phyloP scores from a whole-genome alignment of 1,139 yeast species.

The Blastobotrys apis region DNA sequence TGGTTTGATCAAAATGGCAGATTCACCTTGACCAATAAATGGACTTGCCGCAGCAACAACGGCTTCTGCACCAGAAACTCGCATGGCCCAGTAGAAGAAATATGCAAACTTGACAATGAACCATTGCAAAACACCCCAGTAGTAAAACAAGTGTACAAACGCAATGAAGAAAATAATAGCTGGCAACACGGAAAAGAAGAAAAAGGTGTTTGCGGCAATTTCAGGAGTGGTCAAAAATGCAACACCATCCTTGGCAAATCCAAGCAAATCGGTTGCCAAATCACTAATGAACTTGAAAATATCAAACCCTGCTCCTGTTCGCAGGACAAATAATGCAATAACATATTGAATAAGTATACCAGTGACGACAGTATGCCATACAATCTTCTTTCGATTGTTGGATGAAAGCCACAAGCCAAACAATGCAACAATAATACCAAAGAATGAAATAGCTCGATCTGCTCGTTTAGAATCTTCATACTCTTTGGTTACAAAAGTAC shows the following conservation, averaged over 20 bases:
- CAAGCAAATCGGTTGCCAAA: conserved; percentile 55
- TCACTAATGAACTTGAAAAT: conserved; percentile 59
- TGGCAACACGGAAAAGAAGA: conserved; percentile 59
- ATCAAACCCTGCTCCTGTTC: conserved; percentile 60
- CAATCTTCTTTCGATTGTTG: conserved; percentile 43
- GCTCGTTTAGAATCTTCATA: conserved; percentile 43
- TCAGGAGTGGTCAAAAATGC: conserved; percentile 51
- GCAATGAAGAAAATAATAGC: conserved; percentile 64
- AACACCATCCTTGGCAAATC: conserved; percentile 60
- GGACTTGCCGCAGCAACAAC: conserved; percentile 69
- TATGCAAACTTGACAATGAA: conserved; percentile 54
- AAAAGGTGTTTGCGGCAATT: conserved; percentile 43
- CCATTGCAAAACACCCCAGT: conserved; percentile 62
- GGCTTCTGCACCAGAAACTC: conserved; percentile 63
- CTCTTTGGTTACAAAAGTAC: conserved; percentile 54
- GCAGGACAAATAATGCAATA: conserved; percentile 56
- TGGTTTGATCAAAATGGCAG: conserved; percentile 59
- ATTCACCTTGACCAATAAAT: conserved; percentile 65
- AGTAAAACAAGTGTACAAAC: conserved; percentile 57
- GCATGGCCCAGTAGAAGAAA: conserved; percentile 59
- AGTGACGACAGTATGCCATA: conserved; percentile 61
- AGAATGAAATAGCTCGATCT: conserved; percentile 59
- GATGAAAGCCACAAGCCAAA: conserved; percentile 47
- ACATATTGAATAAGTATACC: conserved; percentile 62
- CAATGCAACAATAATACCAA: conserved; percentile 52